phyloP scores from a whole-genome alignment of 192 early-diverging fungal species.

The Chytriomyces hyalinus region DNA sequence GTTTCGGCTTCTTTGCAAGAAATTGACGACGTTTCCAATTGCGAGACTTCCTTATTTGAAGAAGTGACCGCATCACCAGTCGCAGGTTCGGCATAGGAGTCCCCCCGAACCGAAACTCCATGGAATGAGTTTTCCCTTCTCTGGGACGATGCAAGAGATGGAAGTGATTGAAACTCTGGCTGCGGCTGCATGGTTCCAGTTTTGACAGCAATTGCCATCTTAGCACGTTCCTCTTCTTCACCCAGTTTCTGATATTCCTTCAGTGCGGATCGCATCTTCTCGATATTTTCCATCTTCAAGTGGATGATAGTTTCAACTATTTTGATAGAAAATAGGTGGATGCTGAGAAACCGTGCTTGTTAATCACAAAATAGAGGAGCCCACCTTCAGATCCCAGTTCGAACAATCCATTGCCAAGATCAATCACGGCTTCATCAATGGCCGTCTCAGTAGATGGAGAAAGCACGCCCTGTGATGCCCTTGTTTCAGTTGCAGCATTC shows the following conservation, averaged over 20 bases:
- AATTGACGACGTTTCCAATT: not conserved
- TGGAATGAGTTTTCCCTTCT: not conserved
- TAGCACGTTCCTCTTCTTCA: constrained; percentile 44
- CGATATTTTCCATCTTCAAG: constrained; percentile 46
- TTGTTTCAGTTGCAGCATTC: not conserved
- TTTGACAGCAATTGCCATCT: constrained; percentile 42
- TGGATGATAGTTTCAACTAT: constrained; percentile 44
- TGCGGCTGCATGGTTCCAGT: constrained; percentile 32
- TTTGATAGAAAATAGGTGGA: constrained; percentile 14
- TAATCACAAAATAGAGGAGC: not conserved
- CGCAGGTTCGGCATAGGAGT: not conserved
- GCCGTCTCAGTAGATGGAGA: not conserved
- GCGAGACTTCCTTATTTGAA: not conserved
- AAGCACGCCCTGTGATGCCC: not conserved
- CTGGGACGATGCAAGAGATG: constrained; percentile 17
- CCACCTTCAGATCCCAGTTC: constrained; percentile 48
- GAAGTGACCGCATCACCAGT: not conserved
- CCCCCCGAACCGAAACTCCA: constrained; percentile 29
- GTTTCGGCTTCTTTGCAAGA: not conserved
- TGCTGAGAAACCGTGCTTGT: not conserved
- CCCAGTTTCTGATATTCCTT: constrained; percentile 37
- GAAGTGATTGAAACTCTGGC: not conserved
- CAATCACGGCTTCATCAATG: constrained; percentile 46
- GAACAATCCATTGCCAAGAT: constrained; percentile 49
- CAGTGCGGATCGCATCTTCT: constrained; percentile 42